phyloP scores from a whole-genome alignment of 805 yeast genomes.

The Saccharomycopsis selenospora region DNA sequence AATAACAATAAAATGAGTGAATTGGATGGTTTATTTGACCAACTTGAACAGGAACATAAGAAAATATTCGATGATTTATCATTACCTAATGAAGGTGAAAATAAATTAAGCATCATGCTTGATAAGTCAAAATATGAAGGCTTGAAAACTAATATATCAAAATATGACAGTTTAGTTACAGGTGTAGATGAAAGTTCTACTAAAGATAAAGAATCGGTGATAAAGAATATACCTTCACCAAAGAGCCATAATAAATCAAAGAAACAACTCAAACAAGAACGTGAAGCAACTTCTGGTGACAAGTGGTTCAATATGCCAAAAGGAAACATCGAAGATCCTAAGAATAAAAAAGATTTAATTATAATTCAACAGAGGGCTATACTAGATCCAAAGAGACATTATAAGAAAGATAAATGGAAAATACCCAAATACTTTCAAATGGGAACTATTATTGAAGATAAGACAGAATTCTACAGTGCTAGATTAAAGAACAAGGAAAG shows the following conservation, averaged over 20 bases:
- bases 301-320: constrained; percentile 80
- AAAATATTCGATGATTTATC: background rate
- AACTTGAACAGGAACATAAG: constrained; percentile 5
- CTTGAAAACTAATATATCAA: background rate
- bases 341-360: constrained; percentile 67
- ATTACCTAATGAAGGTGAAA: background rate
- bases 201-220: constrained; percentile 5
- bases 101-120: background rate
- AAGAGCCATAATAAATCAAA: constrained; percentile 7
- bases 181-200: constrained; percentile 8
- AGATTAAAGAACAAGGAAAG: constrained; percentile 65
- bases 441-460: constrained; percentile 82
- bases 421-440: constrained; percentile 76
- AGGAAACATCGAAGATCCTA: constrained; percentile 53
- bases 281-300: constrained; percentile 37
- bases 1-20: constrained; percentile 3
- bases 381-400: constrained; percentile 91
- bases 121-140: constrained; percentile 1
- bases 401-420: constrained; percentile 76
- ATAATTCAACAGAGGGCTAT: constrained; percentile 82
- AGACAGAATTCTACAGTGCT: constrained; percentile 65
- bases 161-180: background rate
- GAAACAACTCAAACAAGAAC: constrained; percentile 22
- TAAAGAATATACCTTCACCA: background rate
- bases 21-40: constrained; percentile 15